Base-by-base conservation (phyloP, 1,284 basidiomycete species). In the Sanguinoderma infundibulare region DNA sequence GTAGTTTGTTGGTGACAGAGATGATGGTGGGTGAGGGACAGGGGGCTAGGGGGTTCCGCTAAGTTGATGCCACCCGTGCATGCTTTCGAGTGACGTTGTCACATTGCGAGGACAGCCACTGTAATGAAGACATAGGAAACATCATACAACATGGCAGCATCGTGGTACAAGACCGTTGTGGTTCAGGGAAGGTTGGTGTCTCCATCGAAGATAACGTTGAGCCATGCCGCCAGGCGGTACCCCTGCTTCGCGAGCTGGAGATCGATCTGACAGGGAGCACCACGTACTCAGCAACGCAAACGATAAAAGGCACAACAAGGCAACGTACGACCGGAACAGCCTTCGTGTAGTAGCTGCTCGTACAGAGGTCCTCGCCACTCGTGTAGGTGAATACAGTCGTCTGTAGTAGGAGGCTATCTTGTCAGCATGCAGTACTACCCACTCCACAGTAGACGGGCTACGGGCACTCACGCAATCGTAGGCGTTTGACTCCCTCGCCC, bases 241-340 rank as follows among this genome's bases (percentile, higher is more conserved):
- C 83, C 83, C 68, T 82, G 80, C 70, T 84, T 85, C 8, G 84
- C 83, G 36, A 86, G 77, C 68, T 86, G 84, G 26, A 76, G 65
- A 64, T 86, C 82, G 60, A 86, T 83, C 49, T 51, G 49, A 3
- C 80, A 83, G 14, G 5, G 32, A n/a, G 64, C 30, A 44, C 12
- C 4, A 10, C 9, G 17, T 15, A 14, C 22, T 26, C 10, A 53
- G 9, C 4, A 50, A 8, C 5, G 1, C 7, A 15, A 9, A 2
- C 10, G 7, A 12, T 17, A 17, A 30, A 55, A 28, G 5, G 74
- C 80, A 59, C 65, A 81, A 15, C 15, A 20, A 9, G 15, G 28
- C 5, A 12, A 24, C 49, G 34, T 20, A 51, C 49, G 51, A 84
- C 75, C 1, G 82, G 81, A 32, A 83, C 74, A 4, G 82, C 81